Evolutionary conservation across 208 protist genomes (phyloP).

Genomic region (Trypanosoma congolense): DNA sequence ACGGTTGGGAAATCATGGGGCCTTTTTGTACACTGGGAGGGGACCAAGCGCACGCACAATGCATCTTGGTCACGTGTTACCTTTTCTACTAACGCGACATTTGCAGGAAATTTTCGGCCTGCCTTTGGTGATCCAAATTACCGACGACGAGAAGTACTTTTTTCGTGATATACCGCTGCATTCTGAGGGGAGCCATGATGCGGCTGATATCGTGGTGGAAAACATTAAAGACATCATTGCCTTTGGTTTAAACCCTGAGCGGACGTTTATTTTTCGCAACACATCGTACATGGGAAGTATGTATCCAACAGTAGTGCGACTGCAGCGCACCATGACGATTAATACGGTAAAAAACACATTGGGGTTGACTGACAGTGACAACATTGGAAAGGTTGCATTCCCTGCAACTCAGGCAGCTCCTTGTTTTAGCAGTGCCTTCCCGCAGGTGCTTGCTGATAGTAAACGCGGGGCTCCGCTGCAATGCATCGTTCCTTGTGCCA

Average conservation of each 20-base stretch:
- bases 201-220: slow-evolving; percentile 73
- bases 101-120: slow-evolving; percentile 97
- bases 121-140: slow-evolving; percentile 99
- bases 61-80: slow-evolving; percentile 98
- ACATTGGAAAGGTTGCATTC: slow-evolving; percentile 95
- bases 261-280: slow-evolving; percentile 99
- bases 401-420: slow-evolving; percentile 97
- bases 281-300: slow-evolving; percentile 95
- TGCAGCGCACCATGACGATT: slow-evolving; percentile 91
- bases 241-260: slow-evolving; percentile 96
- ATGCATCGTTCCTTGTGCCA: slow-evolving; percentile 98
- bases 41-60: slow-evolving; percentile 95
- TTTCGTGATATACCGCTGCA: slow-evolving; percentile 92
- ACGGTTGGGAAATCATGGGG: slow-evolving; percentile 54
- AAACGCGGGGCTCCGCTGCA: slow-evolving; percentile 41
- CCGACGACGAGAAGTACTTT: slow-evolving; percentile 99
- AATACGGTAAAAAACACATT: slow-evolving; percentile 93
- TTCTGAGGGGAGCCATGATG: slow-evolving; percentile 50
- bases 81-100: slow-evolving; percentile 98
- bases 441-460: slow-evolving; percentile 76
- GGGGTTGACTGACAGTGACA: slow-evolving; percentile 88
- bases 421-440: slow-evolving; percentile 93
- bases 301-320: slow-evolving; percentile 93
- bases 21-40: slow-evolving; percentile 99
- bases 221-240: slow-evolving; percentile 99